These are phyloP conservation scores for Pseudonitzschia pungens DNA, from an alignment of 108 stramenopile genomes.

Conservation along the genomic window DNA sequence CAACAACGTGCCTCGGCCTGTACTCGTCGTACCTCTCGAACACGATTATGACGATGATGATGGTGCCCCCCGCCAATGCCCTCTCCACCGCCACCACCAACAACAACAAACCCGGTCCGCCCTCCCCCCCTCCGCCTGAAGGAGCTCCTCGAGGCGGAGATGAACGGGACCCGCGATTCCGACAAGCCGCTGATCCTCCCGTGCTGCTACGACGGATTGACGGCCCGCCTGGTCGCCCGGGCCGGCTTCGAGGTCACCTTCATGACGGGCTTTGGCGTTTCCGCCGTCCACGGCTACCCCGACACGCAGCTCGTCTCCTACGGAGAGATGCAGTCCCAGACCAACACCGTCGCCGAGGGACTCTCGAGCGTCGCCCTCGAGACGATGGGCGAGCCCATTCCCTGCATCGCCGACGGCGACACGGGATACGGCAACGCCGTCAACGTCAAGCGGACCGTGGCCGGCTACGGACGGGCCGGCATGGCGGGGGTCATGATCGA, in stretches of 20 bases:
- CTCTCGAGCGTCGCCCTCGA: conserved; percentile 75
- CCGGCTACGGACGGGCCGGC: conserved; percentile 84
- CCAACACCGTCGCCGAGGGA: conserved; percentile 79
- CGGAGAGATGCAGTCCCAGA: conserved; percentile 84
- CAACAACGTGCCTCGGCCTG: too few species aligned
- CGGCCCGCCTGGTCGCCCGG: conserved; percentile 84
- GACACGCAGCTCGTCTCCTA: conserved; percentile 90
- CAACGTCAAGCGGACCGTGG: conserved; percentile 89
- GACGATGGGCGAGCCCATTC: conserved; percentile 63
- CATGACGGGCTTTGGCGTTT: conserved; percentile 98
- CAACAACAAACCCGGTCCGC: too few species aligned
- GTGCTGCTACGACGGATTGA: conserved; percentile 95
- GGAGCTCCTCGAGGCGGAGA: conserved; percentile 42
- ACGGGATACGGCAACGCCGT: conserved; percentile 96
- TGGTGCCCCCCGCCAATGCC: too few species aligned
- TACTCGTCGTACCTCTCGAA: too few species aligned
- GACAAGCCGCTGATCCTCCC: conserved; percentile 79
- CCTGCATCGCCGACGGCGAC: conserved; percentile 97
- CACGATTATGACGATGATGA: too few species aligned
- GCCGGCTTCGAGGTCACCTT: conserved; percentile 95
- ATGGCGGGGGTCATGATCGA: conserved; percentile 98
- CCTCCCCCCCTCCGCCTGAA: conserved; percentile 45
- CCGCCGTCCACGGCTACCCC: conserved; percentile 74
- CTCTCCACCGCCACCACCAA: too few species aligned
- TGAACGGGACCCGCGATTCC: conserved; percentile 38